phyloP scores from a whole-genome alignment of 2,329 filamentous ascomycete genomes.

The Daldinia sp. region DNA sequence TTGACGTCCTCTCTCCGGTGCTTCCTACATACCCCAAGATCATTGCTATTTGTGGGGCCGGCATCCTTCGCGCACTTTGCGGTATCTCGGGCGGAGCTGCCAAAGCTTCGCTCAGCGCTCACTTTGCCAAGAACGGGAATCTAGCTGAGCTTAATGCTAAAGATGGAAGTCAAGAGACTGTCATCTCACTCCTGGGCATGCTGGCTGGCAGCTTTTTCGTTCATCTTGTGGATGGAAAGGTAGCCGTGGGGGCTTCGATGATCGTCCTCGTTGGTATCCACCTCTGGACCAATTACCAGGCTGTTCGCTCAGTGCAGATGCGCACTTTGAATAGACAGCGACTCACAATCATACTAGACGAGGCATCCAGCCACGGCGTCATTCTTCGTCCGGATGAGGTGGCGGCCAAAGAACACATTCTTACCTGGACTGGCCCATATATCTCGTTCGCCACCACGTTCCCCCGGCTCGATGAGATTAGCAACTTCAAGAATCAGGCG shows the following conservation, averaged over 20 bases:
- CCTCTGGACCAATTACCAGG: slow-evolving; percentile 84
- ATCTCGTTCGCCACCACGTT: slow-evolving; percentile 51
- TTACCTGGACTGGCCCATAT: slow-evolving; percentile 61
- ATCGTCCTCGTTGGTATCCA: slow-evolving; percentile 77
- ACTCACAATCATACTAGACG: slow-evolving; percentile 77
- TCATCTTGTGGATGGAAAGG: slow-evolving; percentile 73
- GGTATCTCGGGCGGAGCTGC: slow-evolving; percentile 89
- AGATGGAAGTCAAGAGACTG: slow-evolving; percentile 93
- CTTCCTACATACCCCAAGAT: slow-evolving; percentile 66
- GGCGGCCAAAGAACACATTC: slow-evolving; percentile 68
- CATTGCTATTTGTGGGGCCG: slow-evolving; percentile 58
- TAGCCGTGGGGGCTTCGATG: slow-evolving; percentile 78
- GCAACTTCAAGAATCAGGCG: slow-evolving; percentile 50
- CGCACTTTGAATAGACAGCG: slow-evolving; percentile 85
- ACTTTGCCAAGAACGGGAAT: slow-evolving; percentile 89
- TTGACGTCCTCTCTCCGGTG: slow-evolving; percentile 83
- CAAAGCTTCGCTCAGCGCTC: slow-evolving; percentile 89
- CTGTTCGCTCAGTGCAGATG: slow-evolving; percentile 86
- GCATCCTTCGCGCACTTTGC: slow-evolving; percentile 71
- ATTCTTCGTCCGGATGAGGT: slow-evolving; percentile 73
- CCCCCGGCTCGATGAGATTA: slow-evolving; percentile 36
- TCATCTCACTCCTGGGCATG: slow-evolving; percentile 89
- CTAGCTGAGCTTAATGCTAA: slow-evolving; percentile 89
- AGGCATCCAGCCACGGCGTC: slow-evolving; percentile 57
- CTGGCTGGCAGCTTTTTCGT: slow-evolving; percentile 84